Base-by-base conservation (phyloP, 305 asterid genomes). In the Striga hermonthica region DNA sequence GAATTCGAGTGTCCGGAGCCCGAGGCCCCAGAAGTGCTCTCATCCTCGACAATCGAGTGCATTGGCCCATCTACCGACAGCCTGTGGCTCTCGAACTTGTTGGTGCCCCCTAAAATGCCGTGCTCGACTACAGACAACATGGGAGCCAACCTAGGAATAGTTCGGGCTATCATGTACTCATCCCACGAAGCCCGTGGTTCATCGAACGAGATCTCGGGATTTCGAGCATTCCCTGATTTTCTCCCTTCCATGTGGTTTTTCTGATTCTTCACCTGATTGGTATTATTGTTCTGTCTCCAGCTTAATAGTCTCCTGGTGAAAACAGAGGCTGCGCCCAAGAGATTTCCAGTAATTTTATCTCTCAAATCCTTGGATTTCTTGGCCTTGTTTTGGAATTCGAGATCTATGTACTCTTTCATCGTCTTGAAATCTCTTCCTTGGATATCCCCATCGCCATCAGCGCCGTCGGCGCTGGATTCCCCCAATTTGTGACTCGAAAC, bases 171-270 rank as follows among this genome's bases (percentile, higher is more conserved):
- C 91, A 88, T 76, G 74, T 86, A 93, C 7, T 97, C 98, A 83
- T 92, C 98, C 97, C 97, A 90, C 7, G 98, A 93, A 69, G 96
- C 96, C 72, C 98, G 78, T 0, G 91, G 96, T 80, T 90, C 95
- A 69, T 93, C 97, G 50, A 84, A 72, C 34, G 93, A 82, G 57
- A 85, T 57, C 71, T 82, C 89, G 12, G 88, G 65, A 52, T 68
- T 11, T 10, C 0, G 85, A 67, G 49, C 78, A 14, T 74, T 86
- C 66, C 71, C 81, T 39, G 64, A 71, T 16, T 79, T 75, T 11
- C 65, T 58, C 54, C 60, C 73, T 54, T 78, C 31, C 31, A 22
- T 22, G 31, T 22, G 31, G 6, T 55, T 57, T 48, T 43, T 65
- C 40, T 62, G 57, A 82, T 81, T 81, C 83, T 84, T 82, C 9